Base-by-base conservation (phyloP, 192 early-diverging fungal species). In the Phycomyces nitens region DNA sequence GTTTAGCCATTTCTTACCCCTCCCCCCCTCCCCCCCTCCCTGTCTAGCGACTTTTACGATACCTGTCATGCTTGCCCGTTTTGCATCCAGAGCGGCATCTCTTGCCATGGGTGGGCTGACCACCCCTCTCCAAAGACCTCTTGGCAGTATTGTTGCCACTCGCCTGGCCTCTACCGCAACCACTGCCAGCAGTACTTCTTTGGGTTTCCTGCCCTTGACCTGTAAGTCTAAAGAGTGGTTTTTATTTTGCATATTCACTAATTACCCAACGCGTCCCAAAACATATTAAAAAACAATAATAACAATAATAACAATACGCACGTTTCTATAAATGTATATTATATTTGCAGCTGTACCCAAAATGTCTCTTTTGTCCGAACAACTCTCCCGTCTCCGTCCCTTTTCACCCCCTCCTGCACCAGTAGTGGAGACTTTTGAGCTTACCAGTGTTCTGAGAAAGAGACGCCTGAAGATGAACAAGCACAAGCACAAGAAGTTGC, bases 391-490 rank as follows among this genome's bases (percentile, higher is more conserved):
- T n/a, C 55, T 62, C 51, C 60, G 60, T n/a, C 68, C 68, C n/a
- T 63, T 63, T 38, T 38, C 43, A 8, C 43, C 47, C 9, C 60
- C 68, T 16, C 40, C 59, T 56, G 66, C 59, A n/a, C 65, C 65
- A 15, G 53, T 22, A 54, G 29, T 34, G 29, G 73, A 70, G 29
- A 65, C 49, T 20, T 73, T 82, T 69, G 77, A 87, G 50, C 69
- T 88, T 75, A 92, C 93, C 23, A 91, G 84, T 65, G 89, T 94
- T 29, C 73, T 86, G 64, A 88, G 93, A 76, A 89, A 90, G 71
- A 84, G 93, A 56, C 88, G 80, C 67, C 86, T 88, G 77, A 94
- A 93, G 86, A 94, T 95, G 93, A 94, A 95, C 70, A 97, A 95
- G 79, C 93, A 97, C 82, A 97, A 97, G 79, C 89, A 89, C 73